Evolutionary conservation across 306 rosid genomes (phyloP).

Genomic region (Trifolium dubium): DNA sequence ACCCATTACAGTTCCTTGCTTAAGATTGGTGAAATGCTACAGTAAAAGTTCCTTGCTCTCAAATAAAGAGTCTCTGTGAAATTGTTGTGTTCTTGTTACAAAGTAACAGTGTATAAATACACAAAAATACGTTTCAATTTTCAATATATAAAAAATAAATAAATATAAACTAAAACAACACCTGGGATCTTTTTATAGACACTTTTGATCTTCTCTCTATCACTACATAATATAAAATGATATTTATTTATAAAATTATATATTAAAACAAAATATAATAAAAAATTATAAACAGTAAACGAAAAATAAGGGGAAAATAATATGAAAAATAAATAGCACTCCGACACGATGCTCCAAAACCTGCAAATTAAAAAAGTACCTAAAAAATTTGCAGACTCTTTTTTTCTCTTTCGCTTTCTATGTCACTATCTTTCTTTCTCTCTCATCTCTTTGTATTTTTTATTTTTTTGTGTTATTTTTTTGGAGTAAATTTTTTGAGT

Average conservation of each 20-base stretch:
- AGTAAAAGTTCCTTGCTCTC: conserved; percentile 33
- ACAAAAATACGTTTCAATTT: background rate
- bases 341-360: conserved; percentile 97
- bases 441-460: background rate
- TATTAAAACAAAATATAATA: background rate
- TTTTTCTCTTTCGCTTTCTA: conserved; percentile 26
- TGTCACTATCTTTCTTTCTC: conserved; percentile 41
- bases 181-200: conserved; percentile 50
- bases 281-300: background rate
- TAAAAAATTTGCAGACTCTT: conserved; percentile 40
- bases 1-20: conserved; percentile 57
- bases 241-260: background rate
- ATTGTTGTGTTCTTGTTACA: conserved; percentile 22
- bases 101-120: conserved; percentile 33
- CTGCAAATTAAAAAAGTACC: conserved; percentile 68
- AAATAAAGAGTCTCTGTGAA: conserved; percentile 38
- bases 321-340: conserved; percentile 45
- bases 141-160: background rate
- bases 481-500: conserved; percentile 33
- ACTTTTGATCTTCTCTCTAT: conserved; percentile 45
- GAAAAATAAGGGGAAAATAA: background rate
- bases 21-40: conserved; percentile 50
- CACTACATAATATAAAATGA: background rate
- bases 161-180: conserved; percentile 6
- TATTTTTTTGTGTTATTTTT: too few species aligned